These are phyloP conservation scores for Xylaria grammica DNA, from an alignment of 495 filamentous ascomycete species.

Conservation along the genomic window DNA sequence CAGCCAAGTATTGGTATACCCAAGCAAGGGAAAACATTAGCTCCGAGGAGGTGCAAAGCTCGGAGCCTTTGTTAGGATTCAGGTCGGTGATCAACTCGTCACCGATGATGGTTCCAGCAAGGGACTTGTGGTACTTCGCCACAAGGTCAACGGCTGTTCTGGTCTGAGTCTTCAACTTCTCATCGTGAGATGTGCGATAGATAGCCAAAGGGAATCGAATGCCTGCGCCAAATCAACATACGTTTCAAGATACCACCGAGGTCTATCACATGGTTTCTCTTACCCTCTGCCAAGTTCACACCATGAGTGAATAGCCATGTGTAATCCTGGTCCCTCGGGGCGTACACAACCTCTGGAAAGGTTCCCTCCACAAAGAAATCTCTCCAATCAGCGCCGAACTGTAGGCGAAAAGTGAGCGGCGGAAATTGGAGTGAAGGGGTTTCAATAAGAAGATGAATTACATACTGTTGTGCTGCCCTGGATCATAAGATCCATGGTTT, in stretches of 20 bases:
- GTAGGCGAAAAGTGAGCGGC: neutral
- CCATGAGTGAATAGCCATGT: slow-evolving; percentile 35
- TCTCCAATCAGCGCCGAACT: slow-evolving; percentile 54
- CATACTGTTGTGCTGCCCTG: slow-evolving; percentile 32
- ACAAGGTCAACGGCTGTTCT: slow-evolving; percentile 37
- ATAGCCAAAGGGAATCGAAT: slow-evolving; percentile 37
- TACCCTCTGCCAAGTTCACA: slow-evolving; percentile 40
- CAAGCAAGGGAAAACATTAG: slow-evolving; percentile 41
- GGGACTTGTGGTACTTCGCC: slow-evolving; percentile 37
- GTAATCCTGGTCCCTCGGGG: slow-evolving; percentile 28
- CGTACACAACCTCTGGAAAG: slow-evolving; percentile 40
- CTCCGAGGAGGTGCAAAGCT: slow-evolving; percentile 43
- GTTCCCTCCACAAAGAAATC: slow-evolving; percentile 34
- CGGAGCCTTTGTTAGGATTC: slow-evolving; percentile 37
- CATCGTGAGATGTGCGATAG: slow-evolving; percentile 39
- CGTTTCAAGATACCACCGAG: neutral
- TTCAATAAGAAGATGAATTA: neutral
- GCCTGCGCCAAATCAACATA: slow-evolving; percentile 16
- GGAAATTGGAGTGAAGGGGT: neutral
- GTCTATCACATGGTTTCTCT: slow-evolving; percentile 14
- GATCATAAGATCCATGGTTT: slow-evolving; percentile 43
- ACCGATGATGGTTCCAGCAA: slow-evolving; percentile 40
- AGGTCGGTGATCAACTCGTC: slow-evolving; percentile 40
- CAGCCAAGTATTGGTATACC: slow-evolving; percentile 44
- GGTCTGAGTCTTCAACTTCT: slow-evolving; percentile 35